Evolutionary conservation across 345 rosid genomes (phyloP), one percentile per base, ranked within the genome.

Genomic region (Populus ilicifolia): DNA sequence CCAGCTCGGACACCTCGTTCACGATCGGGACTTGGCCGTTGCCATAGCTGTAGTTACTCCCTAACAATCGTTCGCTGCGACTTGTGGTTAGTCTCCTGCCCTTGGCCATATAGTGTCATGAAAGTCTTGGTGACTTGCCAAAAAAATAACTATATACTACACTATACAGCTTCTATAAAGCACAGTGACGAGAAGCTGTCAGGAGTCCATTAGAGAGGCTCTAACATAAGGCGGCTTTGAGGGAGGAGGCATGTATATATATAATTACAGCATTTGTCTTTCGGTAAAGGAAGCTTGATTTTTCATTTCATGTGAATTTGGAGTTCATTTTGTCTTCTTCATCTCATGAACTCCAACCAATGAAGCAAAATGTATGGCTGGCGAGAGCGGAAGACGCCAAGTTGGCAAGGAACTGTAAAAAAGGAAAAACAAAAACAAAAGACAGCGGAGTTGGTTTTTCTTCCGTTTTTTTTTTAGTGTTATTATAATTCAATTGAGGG

Each of bases 11-110:
- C 16, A 41, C 76, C 8, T 79, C 86, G 10, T 25, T 38, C 25
- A 70, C 82, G 73, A 65, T 54, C 35, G 36, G 41, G 27, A 44
- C 81, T 25, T 80, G 80, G 67, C 79, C 78, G 46, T 83, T 71
- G 35, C 83, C 77, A 63, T 73, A 77, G 50, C 81, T 61, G 69
- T 83, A 87, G 69, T 86, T 81, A 67, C 86, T 81, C 0, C 93
- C 94, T 0, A 91, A 74, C 33, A 85, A 82, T 78, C 93, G 84
- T 74, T 92, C 98, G 84, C 99, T 93, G 71, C 90, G 89, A 82
- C 94, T 92, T 3, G 83, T 82, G 59, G 94, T 90, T 71, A 96
- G 81, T 78, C 87, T 86, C 80, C 96, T 87, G 61, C 94, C 93
- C n/a, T 84, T 92, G 56, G 90, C 90, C 94, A 91, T 90, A 35